Base-by-base conservation (phyloP, 2,329 filamentous ascomycete genomes). In the Monosporascus sp. region DNA sequence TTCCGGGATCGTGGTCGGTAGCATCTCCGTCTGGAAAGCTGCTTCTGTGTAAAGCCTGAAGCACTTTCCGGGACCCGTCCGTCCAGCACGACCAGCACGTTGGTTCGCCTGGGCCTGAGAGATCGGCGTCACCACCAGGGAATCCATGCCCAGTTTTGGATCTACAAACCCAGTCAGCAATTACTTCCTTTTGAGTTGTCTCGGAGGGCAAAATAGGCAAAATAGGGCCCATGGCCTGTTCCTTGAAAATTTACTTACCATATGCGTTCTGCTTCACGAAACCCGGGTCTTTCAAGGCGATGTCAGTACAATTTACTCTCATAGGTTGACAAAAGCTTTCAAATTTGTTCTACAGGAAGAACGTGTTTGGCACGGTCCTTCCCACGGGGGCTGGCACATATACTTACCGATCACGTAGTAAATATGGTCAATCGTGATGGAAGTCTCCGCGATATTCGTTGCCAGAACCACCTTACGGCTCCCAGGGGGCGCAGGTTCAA, bases 231-330 rank as follows among this genome's bases (percentile, higher is more conserved):
- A 28, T 28, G 28, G 9, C 28, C 28, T 18, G 9, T 43, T 3
- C 14, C 40, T 18, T 9, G 24, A 26, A 26, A 46, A 9, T 9
- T 14, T n/a, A 46, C 43, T 46, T 46, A 46, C 43, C 43, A 67
- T 97, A 99, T 1, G 90, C 92, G 61, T 94, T 97, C 68, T 97
- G 92, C 75, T 99, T 99, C 56, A 97, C 93, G 62, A 97, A 99
- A 2, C 94, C 94, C 2, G 94, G 92, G 64, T 99, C 94, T 40
- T 4, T 17, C 38, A 31, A 20, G 7, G 17, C 6, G 38, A 7
- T 11, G 38, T 40, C 18, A 40, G 38, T 18, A 18, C 0, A 7
- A 40, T 40, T 7, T 18, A 40, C 28, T 40, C 38, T 20, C 7
- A 7, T 40, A 40, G 11, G 9, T 31, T 31, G 28, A 31, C 28